Conservation (phyloP, 2,329 filamentous ascomycete genomes). For the Ceratocystis albifundus region DNA sequence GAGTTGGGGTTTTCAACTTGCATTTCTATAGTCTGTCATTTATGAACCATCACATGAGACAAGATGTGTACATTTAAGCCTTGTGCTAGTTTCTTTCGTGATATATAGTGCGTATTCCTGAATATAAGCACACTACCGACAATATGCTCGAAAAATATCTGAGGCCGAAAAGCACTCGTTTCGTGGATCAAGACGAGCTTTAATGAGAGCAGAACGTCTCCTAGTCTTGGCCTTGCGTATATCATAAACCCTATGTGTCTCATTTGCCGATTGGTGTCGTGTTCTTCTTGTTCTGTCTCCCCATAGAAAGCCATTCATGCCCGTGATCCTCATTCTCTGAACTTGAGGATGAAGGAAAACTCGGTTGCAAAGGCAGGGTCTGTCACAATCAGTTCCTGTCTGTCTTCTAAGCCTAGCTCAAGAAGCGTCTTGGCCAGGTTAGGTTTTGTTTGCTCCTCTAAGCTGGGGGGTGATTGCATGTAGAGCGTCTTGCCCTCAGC, state of each 20-base stretch:
- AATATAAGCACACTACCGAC: background rate
- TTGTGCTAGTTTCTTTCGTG: conserved; percentile 11
- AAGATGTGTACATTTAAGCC: conserved; percentile 2
- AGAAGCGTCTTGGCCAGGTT: conserved; percentile 69
- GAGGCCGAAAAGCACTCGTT: background rate
- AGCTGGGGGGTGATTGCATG: conserved; percentile 68
- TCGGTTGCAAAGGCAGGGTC: conserved; percentile 78
- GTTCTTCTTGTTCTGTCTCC: background rate
- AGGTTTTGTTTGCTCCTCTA: conserved; percentile 72
- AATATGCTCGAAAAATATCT: background rate
- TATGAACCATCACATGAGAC: conserved; percentile 14
- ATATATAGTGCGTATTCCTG: background rate
- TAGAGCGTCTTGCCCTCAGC: conserved; percentile 74
- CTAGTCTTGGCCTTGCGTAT: background rate
- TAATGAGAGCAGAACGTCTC: background rate
- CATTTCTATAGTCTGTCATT: conserved; percentile 20
- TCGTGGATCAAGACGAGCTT: background rate
- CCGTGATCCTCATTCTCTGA: conserved; percentile 29
- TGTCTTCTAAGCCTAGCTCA: conserved; percentile 61
- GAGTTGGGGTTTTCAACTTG: conserved; percentile 22
- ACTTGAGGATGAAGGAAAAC: conserved; percentile 46
- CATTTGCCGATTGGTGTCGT: background rate
- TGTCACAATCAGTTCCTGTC: conserved; percentile 82
- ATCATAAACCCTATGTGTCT: background rate
- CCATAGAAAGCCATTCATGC: background rate